Conservation (phyloP, 2,329 filamentous ascomycete genomes). For the Amauroascus verrucosus region DNA sequence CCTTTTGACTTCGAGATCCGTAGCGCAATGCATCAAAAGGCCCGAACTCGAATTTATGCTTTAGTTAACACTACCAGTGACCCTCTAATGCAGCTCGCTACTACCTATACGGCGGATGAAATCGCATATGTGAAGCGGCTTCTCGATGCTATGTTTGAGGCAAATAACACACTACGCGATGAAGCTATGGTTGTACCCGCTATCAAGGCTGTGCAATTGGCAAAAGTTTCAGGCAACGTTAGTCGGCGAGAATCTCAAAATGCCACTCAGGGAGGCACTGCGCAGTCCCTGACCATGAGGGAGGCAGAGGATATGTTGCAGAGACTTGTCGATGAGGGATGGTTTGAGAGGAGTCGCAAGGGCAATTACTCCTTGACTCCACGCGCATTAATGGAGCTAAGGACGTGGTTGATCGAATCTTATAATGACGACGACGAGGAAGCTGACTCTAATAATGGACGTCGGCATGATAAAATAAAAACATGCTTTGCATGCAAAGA, state of each 20-base stretch:
- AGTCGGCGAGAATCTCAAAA: constrained; percentile 30
- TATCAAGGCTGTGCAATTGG: constrained; percentile 66
- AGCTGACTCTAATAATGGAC: constrained; percentile 40
- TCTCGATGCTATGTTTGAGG: constrained; percentile 85
- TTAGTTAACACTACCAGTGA: constrained; percentile 85
- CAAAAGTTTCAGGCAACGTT: constrained; percentile 34
- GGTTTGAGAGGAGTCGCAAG: constrained; percentile 64
- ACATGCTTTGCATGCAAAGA: constrained; percentile 81
- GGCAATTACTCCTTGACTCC: constrained; percentile 69
- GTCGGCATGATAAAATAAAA: constrained; percentile 61
- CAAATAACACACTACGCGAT: constrained; percentile 65
- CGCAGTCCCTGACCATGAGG: constrained; percentile 56
- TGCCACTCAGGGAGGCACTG: constrained; percentile 27
- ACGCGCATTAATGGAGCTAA: constrained; percentile 72
- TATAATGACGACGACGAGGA: constrained; percentile 60
- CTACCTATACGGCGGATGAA: constrained; percentile 68
- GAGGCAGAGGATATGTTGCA: constrained; percentile 66
- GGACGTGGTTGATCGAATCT: constrained; percentile 71
- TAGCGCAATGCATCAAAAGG: constrained; percentile 57
- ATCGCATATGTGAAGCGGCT: constrained; percentile 81
- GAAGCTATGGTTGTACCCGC: constrained; percentile 75
- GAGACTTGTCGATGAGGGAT: constrained; percentile 65
- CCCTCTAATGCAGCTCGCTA: constrained; percentile 74
- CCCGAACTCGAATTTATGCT: constrained; percentile 58
- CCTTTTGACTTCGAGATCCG: constrained; percentile 83